A percentile compares a stretch with the other conserved stretches of the same genome.
Evolutionary conservation across 768 basidiomycete genomes (phyloP).

Genomic region (Lactifluus subvellereus): DNA sequence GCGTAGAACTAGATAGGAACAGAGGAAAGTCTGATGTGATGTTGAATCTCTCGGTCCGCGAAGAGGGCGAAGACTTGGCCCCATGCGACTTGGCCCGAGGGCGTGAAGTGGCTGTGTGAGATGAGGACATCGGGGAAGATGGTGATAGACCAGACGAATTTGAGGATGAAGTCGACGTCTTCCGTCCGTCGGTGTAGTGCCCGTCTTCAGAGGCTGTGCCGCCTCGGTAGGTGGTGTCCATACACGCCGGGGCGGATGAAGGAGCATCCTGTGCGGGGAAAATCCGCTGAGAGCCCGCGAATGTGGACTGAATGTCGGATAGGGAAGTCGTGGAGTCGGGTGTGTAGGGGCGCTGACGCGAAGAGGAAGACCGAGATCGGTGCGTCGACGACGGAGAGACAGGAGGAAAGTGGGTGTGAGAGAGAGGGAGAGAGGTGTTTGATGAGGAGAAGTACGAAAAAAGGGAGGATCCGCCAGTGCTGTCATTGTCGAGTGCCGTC

Average conservation of each 20-base stretch:
- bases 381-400: constrained; percentile 17
- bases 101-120: neutral
- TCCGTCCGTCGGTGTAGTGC: neutral
- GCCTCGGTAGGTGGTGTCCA: neutral
- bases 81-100: neutral
- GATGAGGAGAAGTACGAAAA: constrained; percentile 53
- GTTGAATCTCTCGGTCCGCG: constrained; percentile 11
- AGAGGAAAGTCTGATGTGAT: constrained; percentile 23
- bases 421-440: constrained; percentile 30
- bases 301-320: constrained; percentile 4
- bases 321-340: constrained; percentile 3
- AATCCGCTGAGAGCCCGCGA: neutral
- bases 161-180: neutral
- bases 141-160: neutral
- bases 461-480: constrained; percentile 44
- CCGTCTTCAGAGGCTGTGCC: constrained; percentile 3
- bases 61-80: neutral
- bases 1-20: constrained; percentile 19
- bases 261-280: neutral
- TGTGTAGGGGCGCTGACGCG: neutral
- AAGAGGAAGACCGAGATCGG: neutral
- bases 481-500: constrained; percentile 23
- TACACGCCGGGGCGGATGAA: constrained; percentile 11
- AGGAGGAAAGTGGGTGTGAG: constrained; percentile 14
- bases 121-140: neutral